Conservation (phyloP, 2,329 filamentous ascomycete species). For the Diplocarpon rosae region DNA sequence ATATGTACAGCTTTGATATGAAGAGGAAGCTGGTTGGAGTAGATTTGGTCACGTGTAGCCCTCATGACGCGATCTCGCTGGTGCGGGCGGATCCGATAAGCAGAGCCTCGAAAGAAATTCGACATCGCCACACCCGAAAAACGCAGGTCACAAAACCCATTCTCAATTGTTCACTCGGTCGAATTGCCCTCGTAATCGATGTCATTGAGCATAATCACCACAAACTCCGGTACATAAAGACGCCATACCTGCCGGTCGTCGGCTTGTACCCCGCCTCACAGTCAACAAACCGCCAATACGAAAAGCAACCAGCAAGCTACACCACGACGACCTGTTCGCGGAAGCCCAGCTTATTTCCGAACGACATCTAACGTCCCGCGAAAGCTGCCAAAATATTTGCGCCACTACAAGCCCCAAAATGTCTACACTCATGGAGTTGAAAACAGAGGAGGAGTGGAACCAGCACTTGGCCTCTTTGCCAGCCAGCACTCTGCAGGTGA, state of each 20-base stretch:
- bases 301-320: slow-evolving; percentile 5
- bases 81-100: slow-evolving; percentile 4
- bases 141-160: too few relatives aligned
- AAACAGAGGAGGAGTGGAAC: slow-evolving; percentile 62
- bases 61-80: slow-evolving; percentile 4
- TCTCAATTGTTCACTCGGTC: too few relatives aligned
- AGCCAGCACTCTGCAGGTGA: slow-evolving; percentile 61
- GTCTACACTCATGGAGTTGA: slow-evolving; percentile 70
- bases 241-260: background rate
- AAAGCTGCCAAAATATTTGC: background rate
- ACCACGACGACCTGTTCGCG: background rate
- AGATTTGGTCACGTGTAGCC: background rate
- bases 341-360: background rate
- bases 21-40: background rate
- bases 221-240: background rate
- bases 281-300: background rate
- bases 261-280: slow-evolving; percentile 4
- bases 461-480: slow-evolving; percentile 55
- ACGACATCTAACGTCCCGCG: background rate
- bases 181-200: background rate
- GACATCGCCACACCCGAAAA: background rate
- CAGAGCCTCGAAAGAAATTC: background rate
- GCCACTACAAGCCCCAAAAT: slow-evolving; percentile 35
- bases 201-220: background rate
- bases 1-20: too few relatives aligned